A percentile compares a stretch with the other conserved stretches of the same genome.
Evolutionary conservation across 1,284 basidiomycete genomes (phyloP).

Genomic region (Marasmius sp.): DNA sequence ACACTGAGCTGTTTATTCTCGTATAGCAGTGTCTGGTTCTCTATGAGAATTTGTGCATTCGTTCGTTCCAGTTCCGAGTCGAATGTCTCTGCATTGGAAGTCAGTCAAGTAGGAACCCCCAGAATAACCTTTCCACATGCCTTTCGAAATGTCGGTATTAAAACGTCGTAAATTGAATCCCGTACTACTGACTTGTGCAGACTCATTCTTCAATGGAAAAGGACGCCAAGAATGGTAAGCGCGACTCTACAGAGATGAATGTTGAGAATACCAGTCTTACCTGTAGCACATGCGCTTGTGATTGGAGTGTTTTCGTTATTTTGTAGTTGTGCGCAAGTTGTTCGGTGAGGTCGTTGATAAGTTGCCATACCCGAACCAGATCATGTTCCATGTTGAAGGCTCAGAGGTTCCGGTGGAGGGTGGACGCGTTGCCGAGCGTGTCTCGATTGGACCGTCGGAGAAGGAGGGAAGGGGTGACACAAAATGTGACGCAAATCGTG

Average conservation of each 20-base stretch:
- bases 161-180: constrained; percentile 86
- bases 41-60: constrained; percentile 89
- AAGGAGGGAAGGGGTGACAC: too few species aligned
- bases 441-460: too few species aligned
- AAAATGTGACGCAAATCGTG: too few species aligned
- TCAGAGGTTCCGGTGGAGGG: neutral
- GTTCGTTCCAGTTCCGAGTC: constrained; percentile 89
- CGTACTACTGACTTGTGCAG: constrained; percentile 71
- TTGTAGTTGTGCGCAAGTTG: constrained; percentile 88
- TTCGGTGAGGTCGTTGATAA: constrained; percentile 81
- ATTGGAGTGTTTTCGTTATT: constrained; percentile 70
- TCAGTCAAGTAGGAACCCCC: constrained; percentile 1
- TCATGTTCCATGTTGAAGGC: constrained; percentile 61
- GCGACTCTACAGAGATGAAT: constrained; percentile 5
- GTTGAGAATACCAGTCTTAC: constrained; percentile 38
- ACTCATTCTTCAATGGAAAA: constrained; percentile 62
- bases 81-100: constrained; percentile 70
- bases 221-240: constrained; percentile 17
- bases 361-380: constrained; percentile 72
- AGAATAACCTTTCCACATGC: constrained; percentile 33
- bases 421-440: neutral
- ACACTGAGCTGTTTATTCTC: constrained; percentile 95
- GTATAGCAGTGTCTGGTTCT: constrained; percentile 89
- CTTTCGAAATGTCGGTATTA: constrained; percentile 91
- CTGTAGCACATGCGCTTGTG: constrained; percentile 80